Base-by-base conservation (phyloP, 2,329 filamentous ascomycete species). In the Ilyonectria mors-panacis region DNA sequence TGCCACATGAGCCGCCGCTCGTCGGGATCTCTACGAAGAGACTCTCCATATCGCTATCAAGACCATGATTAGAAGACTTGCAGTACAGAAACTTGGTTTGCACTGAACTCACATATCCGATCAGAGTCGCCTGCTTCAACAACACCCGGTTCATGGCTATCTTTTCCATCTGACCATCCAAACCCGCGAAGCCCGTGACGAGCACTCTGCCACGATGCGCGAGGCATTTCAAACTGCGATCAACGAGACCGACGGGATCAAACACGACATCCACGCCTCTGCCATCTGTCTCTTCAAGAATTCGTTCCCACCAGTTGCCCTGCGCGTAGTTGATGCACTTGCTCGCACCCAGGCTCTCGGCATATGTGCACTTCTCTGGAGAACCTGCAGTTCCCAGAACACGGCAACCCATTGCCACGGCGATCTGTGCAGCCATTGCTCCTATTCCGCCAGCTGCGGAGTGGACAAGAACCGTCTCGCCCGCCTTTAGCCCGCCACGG, bases 131-230 rank as follows among this genome's bases (percentile, higher is more conserved):
- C 45, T 86, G 83, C 70, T 87, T 88, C 39, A 89, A 74, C 47
- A 89, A 74, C 3, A 89, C 77, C 28, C 85, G 79, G 68, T 89
- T 89, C 81, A 87, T 85, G 33, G 82, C 82, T 54, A 89, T 80
- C 44, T 81, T 80, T 74, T 90, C 88, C 79, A 90, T 85, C 8
- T 84, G 77, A 0, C 86, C 86, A 17, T 77, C 82, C 55, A 84
- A 80, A 1, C 85, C 88, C 6, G 87, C 88, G 73, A 91, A 91
- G 0, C 88, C 88, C 2, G 89, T 82, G 30, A 91, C 79, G 2
- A 91, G 81, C 19, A 91, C 77, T 35, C 84, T 79, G 0, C 88
- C 88, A 39, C 83, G 81, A 73, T 88, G 85, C 26, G 81, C 86
- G 35, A 88, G 77, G 69, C 87, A 88, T 65, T 84, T 84, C 30